A percentile compares a stretch with the other conserved stretches of the same genome.
Evolutionary conservation across 106 monocot genomes (phyloP).

Genomic region (Narthecium ossifragum): DNA sequence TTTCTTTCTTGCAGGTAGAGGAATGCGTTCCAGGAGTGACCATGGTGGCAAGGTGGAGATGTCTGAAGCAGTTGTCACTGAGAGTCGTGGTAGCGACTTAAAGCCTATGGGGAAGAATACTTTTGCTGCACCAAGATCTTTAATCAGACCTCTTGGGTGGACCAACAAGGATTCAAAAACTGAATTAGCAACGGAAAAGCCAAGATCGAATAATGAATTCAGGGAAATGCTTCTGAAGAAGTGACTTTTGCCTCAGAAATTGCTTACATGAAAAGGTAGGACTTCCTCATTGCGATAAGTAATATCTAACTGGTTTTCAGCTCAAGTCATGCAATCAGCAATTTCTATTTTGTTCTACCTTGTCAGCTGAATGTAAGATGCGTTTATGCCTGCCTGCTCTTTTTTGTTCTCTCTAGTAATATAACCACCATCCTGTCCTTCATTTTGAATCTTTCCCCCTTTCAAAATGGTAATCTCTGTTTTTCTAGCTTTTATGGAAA

Average conservation of each 20-base stretch:
- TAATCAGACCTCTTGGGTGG: constrained; percentile 62
- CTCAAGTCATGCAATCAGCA: no score
- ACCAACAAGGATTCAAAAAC: constrained; percentile 27
- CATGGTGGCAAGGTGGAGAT: neutral
- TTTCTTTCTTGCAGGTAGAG: neutral
- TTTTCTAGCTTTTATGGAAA: neutral
- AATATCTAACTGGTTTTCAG: no score
- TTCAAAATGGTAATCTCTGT: neutral
- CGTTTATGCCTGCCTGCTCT: no score
- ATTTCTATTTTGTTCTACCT: no score
- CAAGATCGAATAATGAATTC: constrained; percentile 87
- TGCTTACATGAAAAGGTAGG: no score
- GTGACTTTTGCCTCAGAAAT: no score
- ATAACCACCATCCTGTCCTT: neutral
- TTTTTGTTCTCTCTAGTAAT: no score
- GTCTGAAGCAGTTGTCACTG: constrained; percentile 1
- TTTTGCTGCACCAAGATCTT: constrained; percentile 64
- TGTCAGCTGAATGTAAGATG: no score
- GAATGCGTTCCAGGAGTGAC: constrained; percentile 5
- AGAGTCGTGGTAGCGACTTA: constrained; percentile 19
- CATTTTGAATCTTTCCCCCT: neutral
- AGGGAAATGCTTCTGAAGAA: constrained; percentile 72
- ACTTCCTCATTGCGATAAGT: no score
- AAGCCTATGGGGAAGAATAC: constrained; percentile 49
- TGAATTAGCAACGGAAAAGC: constrained; percentile 40